Evolutionary conservation across 1,284 basidiomycete species (phyloP).

Genomic region (Microbotryomycetes sp.): DNA sequence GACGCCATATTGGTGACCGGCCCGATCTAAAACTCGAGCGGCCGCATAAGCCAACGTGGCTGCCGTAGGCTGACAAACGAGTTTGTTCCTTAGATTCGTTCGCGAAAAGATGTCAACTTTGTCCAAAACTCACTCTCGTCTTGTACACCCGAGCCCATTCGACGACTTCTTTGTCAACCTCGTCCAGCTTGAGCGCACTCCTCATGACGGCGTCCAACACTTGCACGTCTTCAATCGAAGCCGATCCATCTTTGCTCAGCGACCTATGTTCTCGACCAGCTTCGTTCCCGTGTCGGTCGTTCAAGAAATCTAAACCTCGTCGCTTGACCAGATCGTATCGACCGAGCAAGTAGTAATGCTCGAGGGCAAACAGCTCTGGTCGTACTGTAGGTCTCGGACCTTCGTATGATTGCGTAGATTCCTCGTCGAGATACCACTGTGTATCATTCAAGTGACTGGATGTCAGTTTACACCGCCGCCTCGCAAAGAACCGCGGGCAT

Average conservation of each 20-base stretch:
- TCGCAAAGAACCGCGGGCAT: too few relatives aligned
- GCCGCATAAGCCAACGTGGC: not conserved
- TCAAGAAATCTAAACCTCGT: not conserved
- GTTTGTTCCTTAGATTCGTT: not conserved
- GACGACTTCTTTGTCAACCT: not conserved
- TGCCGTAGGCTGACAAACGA: not conserved
- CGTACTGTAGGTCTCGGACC: not conserved
- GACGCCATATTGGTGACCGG: not conserved
- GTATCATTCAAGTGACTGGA: not conserved
- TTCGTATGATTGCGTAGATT: not conserved
- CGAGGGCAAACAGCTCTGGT: not conserved
- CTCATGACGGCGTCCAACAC: not conserved
- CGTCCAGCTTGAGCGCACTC: not conserved
- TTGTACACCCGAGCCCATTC: not conserved
- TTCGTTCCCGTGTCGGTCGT: not conserved
- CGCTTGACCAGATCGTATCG: not conserved
- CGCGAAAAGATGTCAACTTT: not conserved
- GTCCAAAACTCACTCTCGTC: not conserved
- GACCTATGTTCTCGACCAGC: too few relatives aligned
- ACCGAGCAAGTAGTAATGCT: not conserved
- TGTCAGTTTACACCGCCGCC: too few relatives aligned
- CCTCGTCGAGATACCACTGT: not conserved
- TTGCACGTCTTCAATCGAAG: not conserved
- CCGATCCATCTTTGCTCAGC: not conserved
- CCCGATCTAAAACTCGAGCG: not conserved